phyloP scores from a whole-genome alignment of 148 eudicot species.

The Vaccinium vitisidaea region DNA sequence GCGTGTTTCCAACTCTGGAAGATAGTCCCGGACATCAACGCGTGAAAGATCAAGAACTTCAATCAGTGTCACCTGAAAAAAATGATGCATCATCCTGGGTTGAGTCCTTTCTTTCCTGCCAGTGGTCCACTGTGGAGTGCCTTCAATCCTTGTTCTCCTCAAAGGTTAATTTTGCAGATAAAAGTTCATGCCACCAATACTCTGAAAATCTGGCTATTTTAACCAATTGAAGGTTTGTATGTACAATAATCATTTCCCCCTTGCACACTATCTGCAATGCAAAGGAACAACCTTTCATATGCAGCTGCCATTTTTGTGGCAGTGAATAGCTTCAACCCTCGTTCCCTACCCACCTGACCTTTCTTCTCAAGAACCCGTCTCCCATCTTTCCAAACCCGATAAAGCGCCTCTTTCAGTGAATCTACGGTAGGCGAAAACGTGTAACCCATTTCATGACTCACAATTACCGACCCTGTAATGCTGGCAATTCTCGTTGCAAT shows the following conservation, averaged over 20 bases:
- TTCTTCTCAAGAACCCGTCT: conserved; percentile 34
- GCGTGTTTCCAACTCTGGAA: background rate
- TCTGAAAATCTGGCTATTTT: background rate
- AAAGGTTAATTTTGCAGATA: background rate
- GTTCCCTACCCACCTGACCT: conserved; percentile 36
- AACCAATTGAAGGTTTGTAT: conserved; percentile 14
- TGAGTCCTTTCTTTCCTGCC: background rate
- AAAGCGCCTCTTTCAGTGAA: conserved; percentile 31
- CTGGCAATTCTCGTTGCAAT: conserved; percentile 52
- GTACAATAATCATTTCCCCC: conserved; percentile 20
- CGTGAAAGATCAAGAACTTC: background rate
- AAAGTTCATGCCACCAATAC: background rate
- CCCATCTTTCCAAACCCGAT: conserved; percentile 47
- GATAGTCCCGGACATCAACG: background rate
- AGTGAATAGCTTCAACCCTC: conserved; percentile 43
- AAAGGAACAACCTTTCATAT: conserved; percentile 52
- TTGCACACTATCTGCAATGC: conserved; percentile 30
- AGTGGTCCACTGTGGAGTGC: background rate
- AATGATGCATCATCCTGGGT: background rate
- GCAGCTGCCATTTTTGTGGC: conserved; percentile 54
- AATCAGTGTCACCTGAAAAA: background rate
- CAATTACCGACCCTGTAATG: conserved; percentile 45
- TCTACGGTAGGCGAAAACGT: conserved; percentile 46
- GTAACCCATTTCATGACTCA: conserved; percentile 35
- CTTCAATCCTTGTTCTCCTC: background rate